Percentiles rank a stretch among this genome's conserved stretches.
phyloP scores from a whole-genome alignment of 352 stramenopile species.

The Phytophthora pinifolia region DNA sequence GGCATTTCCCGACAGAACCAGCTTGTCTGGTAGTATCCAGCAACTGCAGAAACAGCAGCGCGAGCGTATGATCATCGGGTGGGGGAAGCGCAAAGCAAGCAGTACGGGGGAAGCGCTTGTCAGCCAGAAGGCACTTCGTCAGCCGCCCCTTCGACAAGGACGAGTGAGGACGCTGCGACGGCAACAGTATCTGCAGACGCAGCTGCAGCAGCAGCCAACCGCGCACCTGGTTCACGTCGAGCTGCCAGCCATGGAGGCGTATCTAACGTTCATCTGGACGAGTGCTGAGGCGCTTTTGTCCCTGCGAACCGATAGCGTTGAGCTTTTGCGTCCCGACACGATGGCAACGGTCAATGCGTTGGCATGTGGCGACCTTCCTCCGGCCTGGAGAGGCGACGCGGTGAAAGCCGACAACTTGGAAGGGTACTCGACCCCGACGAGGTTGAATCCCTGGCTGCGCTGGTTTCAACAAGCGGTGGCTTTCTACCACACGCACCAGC shows the following conservation, averaged over 20 bases:
- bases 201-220: constrained; percentile 30
- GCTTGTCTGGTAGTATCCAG: constrained; percentile 38
- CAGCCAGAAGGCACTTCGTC: constrained; percentile 6
- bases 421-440: constrained; percentile 28
- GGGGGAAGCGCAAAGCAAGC: constrained; percentile 26
- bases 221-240: constrained; percentile 46
- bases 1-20: constrained; percentile 34
- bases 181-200: constrained; percentile 18
- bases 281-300: constrained; percentile 38
- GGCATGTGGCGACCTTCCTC: constrained; percentile 14
- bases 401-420: constrained; percentile 1
- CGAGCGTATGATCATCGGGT: constrained; percentile 40
- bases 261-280: constrained; percentile 45
- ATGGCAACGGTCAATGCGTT: constrained; percentile 21
- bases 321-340: constrained; percentile 20
- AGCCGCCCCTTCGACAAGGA: constrained; percentile 6
- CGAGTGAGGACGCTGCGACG: constrained; percentile 8
- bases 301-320: constrained; percentile 22
- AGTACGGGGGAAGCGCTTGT: neutral
- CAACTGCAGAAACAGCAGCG: constrained; percentile 43
- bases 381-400: constrained; percentile 11
- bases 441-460: constrained; percentile 23
- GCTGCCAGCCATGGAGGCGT: constrained; percentile 49
- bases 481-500: constrained; percentile 37
- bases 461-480: constrained; percentile 34